Evolutionary conservation across 1,139 yeast genomes (phyloP).

Genomic region (Hyphopichia wangnamkhiaoensis): DNA sequence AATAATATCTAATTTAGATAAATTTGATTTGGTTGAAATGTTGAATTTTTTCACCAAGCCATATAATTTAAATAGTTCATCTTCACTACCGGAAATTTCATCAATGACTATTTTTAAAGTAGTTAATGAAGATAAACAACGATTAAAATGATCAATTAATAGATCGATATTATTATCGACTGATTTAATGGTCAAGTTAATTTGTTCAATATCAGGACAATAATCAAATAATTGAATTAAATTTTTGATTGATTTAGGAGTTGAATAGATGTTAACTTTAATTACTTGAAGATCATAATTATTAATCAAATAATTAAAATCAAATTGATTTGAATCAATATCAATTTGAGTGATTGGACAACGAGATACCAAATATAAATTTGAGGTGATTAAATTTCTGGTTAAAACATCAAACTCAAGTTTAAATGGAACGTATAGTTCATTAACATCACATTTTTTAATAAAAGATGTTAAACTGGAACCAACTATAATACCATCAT

Average conservation of each 20-base stretch:
- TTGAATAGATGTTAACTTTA: neutral
- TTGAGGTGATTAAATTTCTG: conserved; percentile 1
- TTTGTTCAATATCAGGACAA: neutral
- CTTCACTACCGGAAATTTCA: neutral
- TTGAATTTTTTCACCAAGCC: neutral
- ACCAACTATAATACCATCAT: too few species aligned
- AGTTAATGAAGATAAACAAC: neutral
- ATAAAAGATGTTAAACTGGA: too few species aligned
- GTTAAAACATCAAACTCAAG: neutral
- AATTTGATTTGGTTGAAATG: neutral
- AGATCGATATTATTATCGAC: neutral
- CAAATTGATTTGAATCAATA: neutral
- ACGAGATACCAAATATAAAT: neutral
- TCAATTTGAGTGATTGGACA: neutral
- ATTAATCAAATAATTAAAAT: neutral
- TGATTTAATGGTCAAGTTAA: neutral
- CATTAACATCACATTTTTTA: neutral
- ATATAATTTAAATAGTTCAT: conserved; percentile 3
- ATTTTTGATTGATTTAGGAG: neutral
- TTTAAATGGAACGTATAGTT: neutral
- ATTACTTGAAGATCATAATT: neutral
- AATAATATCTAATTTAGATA: neutral
- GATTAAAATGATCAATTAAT: neutral
- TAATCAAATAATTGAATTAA: neutral
- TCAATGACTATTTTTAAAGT: neutral